These are phyloP conservation scores for Yarrowia sp. DNA, from an alignment of 805 yeast species.

Conservation along the genomic window DNA sequence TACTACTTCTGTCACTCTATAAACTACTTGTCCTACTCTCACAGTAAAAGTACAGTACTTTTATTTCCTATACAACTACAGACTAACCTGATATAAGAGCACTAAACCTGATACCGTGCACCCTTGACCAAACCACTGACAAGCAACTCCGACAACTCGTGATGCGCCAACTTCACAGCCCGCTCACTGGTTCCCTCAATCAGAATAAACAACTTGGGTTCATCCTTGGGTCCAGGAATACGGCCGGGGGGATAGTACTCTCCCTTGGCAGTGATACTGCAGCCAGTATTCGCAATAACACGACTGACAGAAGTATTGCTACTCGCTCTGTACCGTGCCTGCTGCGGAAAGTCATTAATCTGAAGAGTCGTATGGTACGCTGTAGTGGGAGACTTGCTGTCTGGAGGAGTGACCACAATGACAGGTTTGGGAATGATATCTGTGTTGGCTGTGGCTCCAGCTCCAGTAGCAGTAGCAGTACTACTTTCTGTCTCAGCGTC, in stretches of 20 bases:
- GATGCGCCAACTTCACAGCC: slow-evolving; percentile 52
- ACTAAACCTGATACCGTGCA: slow-evolving; percentile 7
- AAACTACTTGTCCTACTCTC: too few species aligned
- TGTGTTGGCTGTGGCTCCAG: slow-evolving; percentile 29
- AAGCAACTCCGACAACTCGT: slow-evolving; percentile 4
- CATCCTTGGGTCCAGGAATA: slow-evolving; percentile 49
- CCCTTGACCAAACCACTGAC: slow-evolving; percentile 9
- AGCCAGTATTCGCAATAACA: slow-evolving; percentile 65
- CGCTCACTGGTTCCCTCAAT: slow-evolving; percentile 70
- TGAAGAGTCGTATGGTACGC: slow-evolving; percentile 64
- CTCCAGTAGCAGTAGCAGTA: slow-evolving; percentile 33
- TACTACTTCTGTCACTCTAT: too few species aligned
- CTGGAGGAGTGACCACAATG: slow-evolving; percentile 49
- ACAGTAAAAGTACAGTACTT: too few species aligned
- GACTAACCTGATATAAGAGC: background rate
- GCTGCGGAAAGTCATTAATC: slow-evolving; percentile 78
- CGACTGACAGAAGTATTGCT: slow-evolving; percentile 59
- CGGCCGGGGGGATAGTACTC: slow-evolving; percentile 63
- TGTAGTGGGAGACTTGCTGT: slow-evolving; percentile 53
- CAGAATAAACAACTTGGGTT: slow-evolving; percentile 70
- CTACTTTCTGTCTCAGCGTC: slow-evolving; percentile 33
- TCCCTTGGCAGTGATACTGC: slow-evolving; percentile 81
- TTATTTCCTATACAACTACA: too few species aligned
- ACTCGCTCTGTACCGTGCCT: slow-evolving; percentile 42
- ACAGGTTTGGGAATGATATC: slow-evolving; percentile 13